Evolutionary conservation across 1,284 basidiomycete species (phyloP).

Genomic region (Pseudozyma hubeiensis): DNA sequence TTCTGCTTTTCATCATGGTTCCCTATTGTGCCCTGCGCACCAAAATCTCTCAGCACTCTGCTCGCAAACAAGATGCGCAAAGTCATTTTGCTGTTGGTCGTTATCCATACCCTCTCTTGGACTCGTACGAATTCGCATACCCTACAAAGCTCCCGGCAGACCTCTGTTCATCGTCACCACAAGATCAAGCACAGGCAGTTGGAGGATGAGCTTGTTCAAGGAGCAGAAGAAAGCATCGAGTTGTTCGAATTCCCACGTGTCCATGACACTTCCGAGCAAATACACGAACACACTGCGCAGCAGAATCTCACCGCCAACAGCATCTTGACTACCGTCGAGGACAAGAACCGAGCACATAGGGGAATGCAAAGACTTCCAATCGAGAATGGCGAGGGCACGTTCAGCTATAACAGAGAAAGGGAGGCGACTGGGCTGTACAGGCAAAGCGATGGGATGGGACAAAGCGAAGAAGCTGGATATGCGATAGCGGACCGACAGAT

Average conservation of each 20-base stretch:
- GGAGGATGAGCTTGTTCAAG: constrained; percentile 13
- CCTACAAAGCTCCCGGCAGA: neutral
- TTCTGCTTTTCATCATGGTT: too few relatives aligned
- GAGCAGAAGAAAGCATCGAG: constrained; percentile 17
- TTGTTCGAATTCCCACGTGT: constrained; percentile 24
- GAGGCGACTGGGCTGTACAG: neutral
- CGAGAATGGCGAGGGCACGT: neutral
- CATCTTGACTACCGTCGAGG: neutral
- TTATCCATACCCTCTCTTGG: too few relatives aligned
- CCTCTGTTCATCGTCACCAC: neutral
- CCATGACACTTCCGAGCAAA: constrained; percentile 26
- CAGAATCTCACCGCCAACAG: constrained; percentile 8
- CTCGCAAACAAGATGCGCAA: too few relatives aligned
- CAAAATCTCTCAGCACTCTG: too few relatives aligned
- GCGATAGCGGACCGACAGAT: neutral
- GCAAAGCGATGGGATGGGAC: neutral
- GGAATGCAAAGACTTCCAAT: neutral
- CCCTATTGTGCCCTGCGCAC: too few relatives aligned
- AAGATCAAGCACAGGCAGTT: constrained; percentile 7
- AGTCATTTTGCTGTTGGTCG: too few relatives aligned
- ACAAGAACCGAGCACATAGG: neutral
- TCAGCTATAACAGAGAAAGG: neutral
- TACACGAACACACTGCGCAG: constrained; percentile 7
- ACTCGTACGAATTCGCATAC: neutral
- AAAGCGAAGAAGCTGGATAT: neutral